A percentile compares a stretch with the other conserved stretches of the same genome.
Evolutionary conservation across 345 rosid genomes (phyloP).

Genomic region (Camelina laxa): DNA sequence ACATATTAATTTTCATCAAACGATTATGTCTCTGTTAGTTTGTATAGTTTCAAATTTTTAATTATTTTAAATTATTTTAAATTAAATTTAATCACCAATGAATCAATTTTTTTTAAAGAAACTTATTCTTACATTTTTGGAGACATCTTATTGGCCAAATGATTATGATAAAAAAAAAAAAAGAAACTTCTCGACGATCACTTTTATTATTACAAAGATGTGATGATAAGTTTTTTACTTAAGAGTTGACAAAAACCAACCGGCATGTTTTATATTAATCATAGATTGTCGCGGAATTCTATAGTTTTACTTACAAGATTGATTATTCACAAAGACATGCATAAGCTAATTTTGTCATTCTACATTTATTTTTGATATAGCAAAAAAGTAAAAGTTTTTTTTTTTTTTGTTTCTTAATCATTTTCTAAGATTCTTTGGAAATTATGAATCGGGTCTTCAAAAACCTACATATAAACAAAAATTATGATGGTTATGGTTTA

Average conservation of each 20-base stretch:
- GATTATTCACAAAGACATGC: background rate
- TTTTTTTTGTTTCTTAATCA: background rate
- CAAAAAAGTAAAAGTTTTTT: background rate
- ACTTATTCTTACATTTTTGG: background rate
- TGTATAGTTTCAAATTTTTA: too few relatives aligned
- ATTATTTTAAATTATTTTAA: too few relatives aligned
- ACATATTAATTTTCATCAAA: too few relatives aligned
- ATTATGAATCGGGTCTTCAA: background rate
- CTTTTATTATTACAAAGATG: conserved; percentile 22
- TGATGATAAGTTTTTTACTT: conserved; percentile 25
- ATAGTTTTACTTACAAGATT: conserved; percentile 6
- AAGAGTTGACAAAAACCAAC: conserved; percentile 40
- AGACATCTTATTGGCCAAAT: conserved; percentile 1
- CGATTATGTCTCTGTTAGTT: too few relatives aligned
- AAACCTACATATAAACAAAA: background rate
- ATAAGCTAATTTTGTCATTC: background rate
- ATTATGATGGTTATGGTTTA: background rate
- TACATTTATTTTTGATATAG: conserved; percentile 1
- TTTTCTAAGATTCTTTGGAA: background rate
- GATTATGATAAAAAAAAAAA: background rate
- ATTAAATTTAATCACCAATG: too few relatives aligned
- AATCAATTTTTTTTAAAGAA: too few relatives aligned
- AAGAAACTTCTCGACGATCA: background rate
- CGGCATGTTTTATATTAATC: conserved; percentile 43
- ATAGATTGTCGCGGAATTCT: conserved; percentile 20